These are phyloP conservation scores for Penicillium sp. DNA, from an alignment of 2,329 filamentous ascomycete species.

Conservation along the genomic window DNA sequence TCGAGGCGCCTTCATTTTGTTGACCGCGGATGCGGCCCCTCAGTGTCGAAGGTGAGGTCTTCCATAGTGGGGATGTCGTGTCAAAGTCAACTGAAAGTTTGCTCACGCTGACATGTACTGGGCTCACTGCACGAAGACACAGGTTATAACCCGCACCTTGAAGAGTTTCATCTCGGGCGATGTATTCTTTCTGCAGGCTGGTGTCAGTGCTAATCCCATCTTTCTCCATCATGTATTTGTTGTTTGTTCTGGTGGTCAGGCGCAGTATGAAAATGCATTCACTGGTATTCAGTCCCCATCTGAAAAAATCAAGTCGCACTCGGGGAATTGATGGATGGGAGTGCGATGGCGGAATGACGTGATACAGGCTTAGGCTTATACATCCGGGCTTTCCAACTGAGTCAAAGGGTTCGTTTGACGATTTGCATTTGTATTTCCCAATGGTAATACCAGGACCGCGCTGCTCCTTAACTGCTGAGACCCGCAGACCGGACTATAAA, in stretches of 20 bases:
- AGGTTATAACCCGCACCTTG: constrained; percentile 28
- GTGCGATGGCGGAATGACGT: background rate
- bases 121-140: constrained; percentile 41
- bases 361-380: background rate
- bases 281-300: background rate
- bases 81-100: constrained; percentile 36
- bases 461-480: background rate
- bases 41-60: constrained; percentile 31
- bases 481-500: constrained; percentile 2
- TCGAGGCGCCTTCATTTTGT: constrained; percentile 28
- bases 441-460: background rate
- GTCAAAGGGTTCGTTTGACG: background rate
- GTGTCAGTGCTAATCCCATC: constrained; percentile 14
- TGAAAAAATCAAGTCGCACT: background rate
- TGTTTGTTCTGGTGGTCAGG: background rate
- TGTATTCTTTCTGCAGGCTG: constrained; percentile 6
- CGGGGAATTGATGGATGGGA: background rate
- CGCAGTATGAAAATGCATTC: background rate
- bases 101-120: constrained; percentile 40
- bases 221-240: constrained; percentile 14
- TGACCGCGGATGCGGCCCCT: constrained; percentile 32
- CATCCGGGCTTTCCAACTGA: background rate
- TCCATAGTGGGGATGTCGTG: constrained; percentile 33
- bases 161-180: constrained; percentile 2
- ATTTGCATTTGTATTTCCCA: background rate